Evolutionary conservation across 2,329 filamentous ascomycete genomes (phyloP), one percentile per base, ranked within the genome.

Genomic region (Incumbomyces delicatus): DNA sequence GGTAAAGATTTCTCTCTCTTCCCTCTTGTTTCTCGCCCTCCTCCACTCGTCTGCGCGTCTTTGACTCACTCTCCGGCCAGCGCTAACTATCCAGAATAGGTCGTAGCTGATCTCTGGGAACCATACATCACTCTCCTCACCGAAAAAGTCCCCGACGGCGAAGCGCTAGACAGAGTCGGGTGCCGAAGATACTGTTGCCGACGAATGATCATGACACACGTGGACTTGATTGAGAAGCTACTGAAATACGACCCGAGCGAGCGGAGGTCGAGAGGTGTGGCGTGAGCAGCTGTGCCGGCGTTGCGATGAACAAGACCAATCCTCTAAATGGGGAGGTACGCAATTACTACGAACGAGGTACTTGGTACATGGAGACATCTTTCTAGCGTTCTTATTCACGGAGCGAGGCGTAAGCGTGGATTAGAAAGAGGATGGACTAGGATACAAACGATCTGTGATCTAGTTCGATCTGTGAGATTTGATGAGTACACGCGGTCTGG

Each of bases 201-300:
- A 59, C 85, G 92, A 62, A 98, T 98, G 92, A 81, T 98, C 67
- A 95, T 98, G 85, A 98, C 92, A 50, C 92, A 98, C 69, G 92
- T 98, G 60, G 92, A 98, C 66, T 75, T 98, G 52, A 95, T 98
- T 59, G 92, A 98, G 76, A 98, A 98, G 72, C 80, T 98, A 42
- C 80, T 98, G 56, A 87, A 90, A 86, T 94, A 81, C 58, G 78
- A 45, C 14, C 42, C 42, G 6, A 34, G 29, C 29, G 41, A 45
- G 20, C 20, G 42, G 22, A 58, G 77, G 59, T 31, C 35, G 20
- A 37, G 18, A 14, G 16, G 14, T 27, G 38, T 27, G 8, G 38
- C 11, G 3, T 41, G 16, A 41, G 38, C 27, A 8, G 22, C 22
- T 27, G 22, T 27, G 22, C 8, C 22, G 4, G 22, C 4, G 8